Percentiles rank a stretch among this genome's conserved stretches.
phyloP scores from a whole-genome alignment of 2,329 filamentous ascomycete genomes.

The Microascus cirrosus region DNA sequence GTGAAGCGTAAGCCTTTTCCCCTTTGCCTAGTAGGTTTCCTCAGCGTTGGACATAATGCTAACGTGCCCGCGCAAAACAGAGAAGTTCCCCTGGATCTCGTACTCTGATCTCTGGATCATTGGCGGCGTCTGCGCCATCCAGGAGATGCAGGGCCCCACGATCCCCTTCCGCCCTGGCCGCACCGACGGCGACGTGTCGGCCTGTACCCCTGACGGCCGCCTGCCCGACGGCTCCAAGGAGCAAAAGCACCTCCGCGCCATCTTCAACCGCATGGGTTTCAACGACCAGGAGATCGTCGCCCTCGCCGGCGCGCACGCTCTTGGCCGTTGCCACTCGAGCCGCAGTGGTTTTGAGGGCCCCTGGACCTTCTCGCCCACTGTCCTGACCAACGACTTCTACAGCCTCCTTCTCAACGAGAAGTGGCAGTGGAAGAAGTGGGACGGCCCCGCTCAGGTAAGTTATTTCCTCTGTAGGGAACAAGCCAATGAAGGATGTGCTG shows the following conservation, averaged over 20 bases:
- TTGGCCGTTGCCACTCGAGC: conserved; percentile 82
- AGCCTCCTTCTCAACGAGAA: conserved; percentile 80
- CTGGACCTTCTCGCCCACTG: conserved; percentile 85
- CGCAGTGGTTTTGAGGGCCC: conserved; percentile 81
- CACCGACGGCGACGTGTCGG: conserved; percentile 63
- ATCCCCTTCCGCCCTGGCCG: conserved; percentile 88
- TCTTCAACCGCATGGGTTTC: conserved; percentile 97
- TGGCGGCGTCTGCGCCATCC: conserved; percentile 70
- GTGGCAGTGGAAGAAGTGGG: conserved; percentile 87
- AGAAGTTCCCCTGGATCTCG: conserved; percentile 84
- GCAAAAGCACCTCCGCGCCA: conserved; percentile 71
- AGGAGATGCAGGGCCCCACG: conserved; percentile 86
- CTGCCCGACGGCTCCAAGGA: conserved; percentile 69
- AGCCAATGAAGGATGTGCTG: neutral
- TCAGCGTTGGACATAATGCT: neutral
- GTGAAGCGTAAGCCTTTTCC: conserved; percentile 56
- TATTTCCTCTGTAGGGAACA: neutral
- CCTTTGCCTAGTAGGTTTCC: neutral
- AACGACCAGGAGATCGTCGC: conserved; percentile 95
- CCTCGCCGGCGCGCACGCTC: conserved; percentile 71
- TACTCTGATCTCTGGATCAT: conserved; percentile 98
- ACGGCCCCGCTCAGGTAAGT: conserved; percentile 63
- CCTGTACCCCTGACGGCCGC: conserved; percentile 90
- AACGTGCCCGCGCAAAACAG: conserved; percentile 8
- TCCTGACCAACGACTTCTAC: conserved; percentile 93